Evolutionary conservation across 176 grass and related monocot genomes (phyloP), one percentile per base, ranked within the genome.

Genomic region (Elaeis guineensis): DNA sequence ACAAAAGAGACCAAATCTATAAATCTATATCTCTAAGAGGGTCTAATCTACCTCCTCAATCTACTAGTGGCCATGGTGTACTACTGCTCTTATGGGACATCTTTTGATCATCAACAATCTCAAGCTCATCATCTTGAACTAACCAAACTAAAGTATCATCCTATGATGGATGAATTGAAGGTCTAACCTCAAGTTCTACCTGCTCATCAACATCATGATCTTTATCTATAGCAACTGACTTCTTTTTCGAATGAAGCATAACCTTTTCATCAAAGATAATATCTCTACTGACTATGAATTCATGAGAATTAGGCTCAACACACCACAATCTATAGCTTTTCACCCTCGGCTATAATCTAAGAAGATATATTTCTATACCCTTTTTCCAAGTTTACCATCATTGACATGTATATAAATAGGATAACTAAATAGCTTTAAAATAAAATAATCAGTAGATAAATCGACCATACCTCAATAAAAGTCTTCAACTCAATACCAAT

Each of bases 381-480:
- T 30, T 30, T 30, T 30, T 5, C 5, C 5, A 5, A 24, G 23
- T 24, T 24, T 24, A 24, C 2, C 3, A 24, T 24, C 23, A 24
- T 24, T 24, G 5, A 30, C 5, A 30, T 30, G 2, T 5, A 0
- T 54, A 59, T 25, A 60, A 2, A 15, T 17, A 19, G 59, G 58
- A 54, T 49, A 75, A 56, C 64, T 17, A 69, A 75, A 64, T 50
- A 75, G 21, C 19, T 29, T 24, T 21, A 70, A 61, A 6, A 21
- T 19, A 18, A 56, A 54, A 59, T 74, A 74, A 29, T 68, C 17
- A 29, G 56, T n/a, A 48, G 4, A 6, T 0, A 57, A 52, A 35
- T 21, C 22, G 6, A 21, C 51, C 21, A 80, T 16, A 74, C 29
- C 50, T 80, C 23, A 24, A 3, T 24, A 3, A 3, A 3, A 24